A percentile compares a stretch with the other conserved stretches of the same genome.
phyloP scores from a whole-genome alignment of 2,329 filamentous ascomycete genomes.

The Trichoderma harzianum region DNA sequence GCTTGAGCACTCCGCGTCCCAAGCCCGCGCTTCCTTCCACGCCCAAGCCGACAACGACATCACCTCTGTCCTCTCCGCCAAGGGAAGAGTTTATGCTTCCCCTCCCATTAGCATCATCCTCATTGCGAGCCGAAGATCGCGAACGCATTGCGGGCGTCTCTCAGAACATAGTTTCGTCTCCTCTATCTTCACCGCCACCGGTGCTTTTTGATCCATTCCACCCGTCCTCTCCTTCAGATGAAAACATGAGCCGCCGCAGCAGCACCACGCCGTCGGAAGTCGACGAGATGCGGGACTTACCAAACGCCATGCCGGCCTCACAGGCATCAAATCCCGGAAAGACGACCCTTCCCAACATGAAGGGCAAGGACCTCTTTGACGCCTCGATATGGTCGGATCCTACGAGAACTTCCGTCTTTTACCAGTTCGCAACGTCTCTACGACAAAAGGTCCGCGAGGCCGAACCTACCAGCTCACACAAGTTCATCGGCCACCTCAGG shows the following conservation, averaged over 20 bases:
- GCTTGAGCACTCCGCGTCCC: conserved; percentile 20
- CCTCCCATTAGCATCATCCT: conserved; percentile 26
- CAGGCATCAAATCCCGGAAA: conserved; percentile 35
- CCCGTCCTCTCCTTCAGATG: conserved; percentile 35
- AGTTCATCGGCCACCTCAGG: conserved; percentile 64
- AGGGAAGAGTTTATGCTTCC: conserved; percentile 31
- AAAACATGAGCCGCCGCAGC: conserved; percentile 33
- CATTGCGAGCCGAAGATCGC: conserved; percentile 24
- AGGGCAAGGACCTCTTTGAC: conserved; percentile 70
- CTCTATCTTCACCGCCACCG: conserved; percentile 55
- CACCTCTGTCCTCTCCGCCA: conserved; percentile 39
- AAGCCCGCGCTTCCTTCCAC: conserved; percentile 19
- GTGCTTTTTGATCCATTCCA: conserved; percentile 51
- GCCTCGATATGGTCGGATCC: conserved; percentile 67
- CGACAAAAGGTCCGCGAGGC: conserved; percentile 63
- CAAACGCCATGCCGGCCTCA: conserved; percentile 39
- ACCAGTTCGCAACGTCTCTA: conserved; percentile 66
- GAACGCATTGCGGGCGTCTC: conserved; percentile 24
- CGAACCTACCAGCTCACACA: conserved; percentile 62
- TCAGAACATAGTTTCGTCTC: conserved; percentile 45
- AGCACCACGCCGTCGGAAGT: conserved; percentile 44
- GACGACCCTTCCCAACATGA: conserved; percentile 56
- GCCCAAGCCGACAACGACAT: conserved; percentile 29
- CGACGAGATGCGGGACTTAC: conserved; percentile 42
- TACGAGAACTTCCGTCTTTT: conserved; percentile 66